Percentiles rank a stretch among this genome's conserved stretches.
Conservation (phyloP, 306 rosid species). For the Pyrus betulifolia region DNA sequence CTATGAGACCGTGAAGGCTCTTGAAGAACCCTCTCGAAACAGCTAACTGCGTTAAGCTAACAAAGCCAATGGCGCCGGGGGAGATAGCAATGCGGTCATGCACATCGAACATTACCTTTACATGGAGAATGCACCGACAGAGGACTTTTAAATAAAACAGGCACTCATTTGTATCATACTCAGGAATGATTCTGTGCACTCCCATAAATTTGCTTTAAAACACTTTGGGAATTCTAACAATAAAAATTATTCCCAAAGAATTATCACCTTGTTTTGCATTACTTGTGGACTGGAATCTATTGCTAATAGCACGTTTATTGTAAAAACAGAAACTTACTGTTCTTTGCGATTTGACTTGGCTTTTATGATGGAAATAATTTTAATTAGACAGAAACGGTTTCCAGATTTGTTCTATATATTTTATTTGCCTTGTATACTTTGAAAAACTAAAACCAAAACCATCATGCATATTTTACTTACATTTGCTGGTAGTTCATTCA, state of each 20-base stretch:
- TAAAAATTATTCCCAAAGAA: too few species aligned
- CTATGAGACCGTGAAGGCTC: slow-evolving; percentile 44
- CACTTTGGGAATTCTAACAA: too few species aligned
- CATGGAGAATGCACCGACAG: too few species aligned
- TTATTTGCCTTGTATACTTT: neutral
- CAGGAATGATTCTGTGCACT: too few species aligned
- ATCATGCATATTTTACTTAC: neutral
- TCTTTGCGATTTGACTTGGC: neutral
- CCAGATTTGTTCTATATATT: neutral
- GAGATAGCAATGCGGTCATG: too few species aligned
- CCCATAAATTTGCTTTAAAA: too few species aligned
- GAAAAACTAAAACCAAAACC: neutral
- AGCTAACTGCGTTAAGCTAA: neutral
- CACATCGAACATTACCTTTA: too few species aligned
- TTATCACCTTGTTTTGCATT: too few species aligned
- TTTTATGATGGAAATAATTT: neutral
- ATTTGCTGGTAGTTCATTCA: neutral
- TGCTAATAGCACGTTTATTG: neutral
- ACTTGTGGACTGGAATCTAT: too few species aligned
- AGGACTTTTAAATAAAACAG: too few species aligned
- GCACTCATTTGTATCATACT: too few species aligned
- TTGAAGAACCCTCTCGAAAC: slow-evolving; percentile 20
- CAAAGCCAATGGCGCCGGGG: too few species aligned
- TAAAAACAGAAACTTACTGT: neutral
- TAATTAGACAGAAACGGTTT: neutral